Evolutionary conservation across 139 green algal species (phyloP).

Genomic region (Spirogloea muscicola): DNA sequence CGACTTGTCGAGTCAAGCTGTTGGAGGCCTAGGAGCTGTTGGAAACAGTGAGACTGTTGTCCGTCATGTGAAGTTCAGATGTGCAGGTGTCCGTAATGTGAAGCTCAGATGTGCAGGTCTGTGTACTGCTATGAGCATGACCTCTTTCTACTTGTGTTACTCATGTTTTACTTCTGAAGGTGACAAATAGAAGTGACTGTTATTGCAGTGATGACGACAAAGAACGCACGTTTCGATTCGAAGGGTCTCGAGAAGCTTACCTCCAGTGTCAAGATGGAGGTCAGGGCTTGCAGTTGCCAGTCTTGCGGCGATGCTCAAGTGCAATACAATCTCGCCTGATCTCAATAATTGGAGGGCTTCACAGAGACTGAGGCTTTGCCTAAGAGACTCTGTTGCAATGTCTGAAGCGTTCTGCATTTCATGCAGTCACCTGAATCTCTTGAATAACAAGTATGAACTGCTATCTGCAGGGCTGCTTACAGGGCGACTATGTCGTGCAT

Average conservation of each 20-base stretch:
- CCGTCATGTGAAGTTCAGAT: neutral
- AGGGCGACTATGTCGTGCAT: neutral
- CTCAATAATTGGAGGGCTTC: neutral
- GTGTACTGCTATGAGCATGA: neutral
- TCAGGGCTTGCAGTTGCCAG: neutral
- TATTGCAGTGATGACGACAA: constrained; percentile 15
- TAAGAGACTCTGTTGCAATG: neutral
- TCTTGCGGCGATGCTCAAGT: too few relatives aligned
- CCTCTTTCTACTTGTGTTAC: too few relatives aligned
- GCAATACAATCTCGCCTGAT: constrained; percentile 2
- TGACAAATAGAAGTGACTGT: too few relatives aligned
- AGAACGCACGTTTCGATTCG: constrained; percentile 8
- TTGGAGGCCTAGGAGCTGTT: neutral
- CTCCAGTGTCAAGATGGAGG: constrained; percentile 1
- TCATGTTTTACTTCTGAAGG: too few relatives aligned
- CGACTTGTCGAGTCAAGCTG: neutral
- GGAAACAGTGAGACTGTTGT: neutral
- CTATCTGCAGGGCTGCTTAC: constrained; percentile 11
- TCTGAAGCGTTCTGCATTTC: neutral
- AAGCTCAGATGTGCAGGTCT: neutral
- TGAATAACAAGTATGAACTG: too few relatives aligned
- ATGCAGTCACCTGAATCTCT: too few relatives aligned
- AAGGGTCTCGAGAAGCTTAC: constrained; percentile 6
- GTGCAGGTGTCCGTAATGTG: too few relatives aligned
- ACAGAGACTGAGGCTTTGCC: neutral